Conservation (phyloP, 2,329 filamentous ascomycete genomes). For the Claviceps sp. region DNA sequence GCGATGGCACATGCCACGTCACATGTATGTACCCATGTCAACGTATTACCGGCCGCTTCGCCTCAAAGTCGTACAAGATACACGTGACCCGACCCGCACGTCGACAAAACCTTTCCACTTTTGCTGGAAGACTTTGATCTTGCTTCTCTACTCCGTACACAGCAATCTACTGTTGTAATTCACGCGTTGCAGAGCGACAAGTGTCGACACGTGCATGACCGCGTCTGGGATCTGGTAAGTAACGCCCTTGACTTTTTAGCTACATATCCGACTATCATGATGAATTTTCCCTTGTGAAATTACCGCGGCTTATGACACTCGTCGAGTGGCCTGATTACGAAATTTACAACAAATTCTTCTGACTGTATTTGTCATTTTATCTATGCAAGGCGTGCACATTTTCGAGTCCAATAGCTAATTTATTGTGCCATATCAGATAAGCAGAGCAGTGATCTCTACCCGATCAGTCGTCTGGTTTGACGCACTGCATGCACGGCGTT, state of each 20-base stretch:
- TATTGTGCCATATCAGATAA: neutral
- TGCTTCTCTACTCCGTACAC: too few species aligned
- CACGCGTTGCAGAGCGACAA: neutral
- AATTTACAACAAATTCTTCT: neutral
- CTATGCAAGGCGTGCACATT: neutral
- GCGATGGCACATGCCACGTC: too few species aligned
- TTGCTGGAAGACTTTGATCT: too few species aligned
- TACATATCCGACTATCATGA: neutral
- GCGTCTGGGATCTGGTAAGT: neutral
- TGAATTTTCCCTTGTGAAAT: conserved; percentile 6
- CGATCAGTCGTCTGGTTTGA: neutral
- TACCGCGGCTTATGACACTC: conserved; percentile 5
- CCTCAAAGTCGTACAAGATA: too few species aligned
- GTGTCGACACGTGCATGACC: neutral
- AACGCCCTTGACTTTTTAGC: neutral
- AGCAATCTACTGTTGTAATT: too few species aligned
- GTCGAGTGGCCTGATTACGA: conserved; percentile 5
- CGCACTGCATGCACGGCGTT: neutral
- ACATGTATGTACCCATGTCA: too few species aligned
- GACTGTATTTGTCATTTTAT: neutral
- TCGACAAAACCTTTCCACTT: too few species aligned
- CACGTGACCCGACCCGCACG: too few species aligned
- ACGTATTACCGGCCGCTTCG: too few species aligned
- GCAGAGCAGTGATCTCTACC: neutral
- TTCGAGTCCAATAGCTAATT: neutral